A percentile compares a stretch with the other conserved stretches of the same genome.
Conservation (phyloP, 805 yeast genomes). For the Saccharomycopsis fermentans region DNA sequence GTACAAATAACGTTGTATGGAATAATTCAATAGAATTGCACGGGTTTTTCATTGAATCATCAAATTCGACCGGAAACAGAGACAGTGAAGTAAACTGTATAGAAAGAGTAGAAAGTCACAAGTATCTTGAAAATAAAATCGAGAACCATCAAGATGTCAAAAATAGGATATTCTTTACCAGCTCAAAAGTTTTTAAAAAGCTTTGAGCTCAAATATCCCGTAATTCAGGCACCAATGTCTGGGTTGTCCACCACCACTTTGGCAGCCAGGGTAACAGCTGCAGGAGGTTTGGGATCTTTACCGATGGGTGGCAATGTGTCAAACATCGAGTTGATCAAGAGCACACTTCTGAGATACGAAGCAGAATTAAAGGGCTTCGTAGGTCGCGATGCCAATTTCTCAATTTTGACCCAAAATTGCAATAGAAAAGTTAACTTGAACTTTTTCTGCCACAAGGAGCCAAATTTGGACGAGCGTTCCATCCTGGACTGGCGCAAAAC, state of each 20-base stretch:
- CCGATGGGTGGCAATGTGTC: conserved; percentile 21
- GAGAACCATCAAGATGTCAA: too few species aligned
- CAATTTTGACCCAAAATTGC: neutral
- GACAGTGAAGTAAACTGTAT: too few species aligned
- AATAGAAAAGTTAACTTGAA: conserved; percentile 31
- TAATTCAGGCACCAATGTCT: conserved; percentile 54
- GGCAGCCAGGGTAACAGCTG: conserved; percentile 32
- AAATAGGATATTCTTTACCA: neutral
- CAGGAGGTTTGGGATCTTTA: conserved; percentile 45
- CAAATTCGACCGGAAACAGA: too few species aligned
- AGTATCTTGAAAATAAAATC: too few species aligned
- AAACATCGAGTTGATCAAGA: neutral
- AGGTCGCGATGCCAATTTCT: neutral
- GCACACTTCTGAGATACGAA: neutral
- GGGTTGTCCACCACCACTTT: conserved; percentile 38
- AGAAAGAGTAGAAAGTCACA: too few species aligned
- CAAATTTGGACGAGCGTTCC: conserved; percentile 7
- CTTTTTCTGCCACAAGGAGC: conserved; percentile 35
- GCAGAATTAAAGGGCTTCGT: neutral
- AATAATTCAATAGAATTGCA: too few species aligned
- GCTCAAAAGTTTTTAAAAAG: neutral
- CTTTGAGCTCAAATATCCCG: conserved; percentile 29
- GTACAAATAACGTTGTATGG: too few species aligned
- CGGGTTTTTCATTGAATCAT: too few species aligned
- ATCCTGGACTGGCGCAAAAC: conserved; percentile 21